Evolutionary conservation across 2,329 filamentous ascomycete species (phyloP), one percentile per base, ranked within the genome.

Genomic region (Fusarium palustre): DNA sequence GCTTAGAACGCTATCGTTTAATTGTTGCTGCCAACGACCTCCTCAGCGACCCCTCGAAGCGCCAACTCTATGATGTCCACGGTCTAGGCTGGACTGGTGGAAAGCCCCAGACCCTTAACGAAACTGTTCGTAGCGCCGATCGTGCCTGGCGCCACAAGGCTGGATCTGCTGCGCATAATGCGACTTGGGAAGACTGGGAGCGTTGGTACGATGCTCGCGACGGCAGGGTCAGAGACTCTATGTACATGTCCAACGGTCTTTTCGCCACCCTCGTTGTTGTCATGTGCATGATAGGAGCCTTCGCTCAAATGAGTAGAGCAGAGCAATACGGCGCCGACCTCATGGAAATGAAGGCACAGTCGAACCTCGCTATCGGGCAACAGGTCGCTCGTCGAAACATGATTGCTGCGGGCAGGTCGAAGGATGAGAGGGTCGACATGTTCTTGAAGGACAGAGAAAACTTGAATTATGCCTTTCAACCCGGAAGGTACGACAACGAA

Each of bases 131-230:
- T 39, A 69, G 78, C 4, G 78, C 80, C 18, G 82, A 88, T 66
- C 78, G 76, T 25, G 75, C 79, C 7, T 90, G 87, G 87, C 82
- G 86, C 36, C 73, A 81, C 16, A 76, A 77, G 34, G 81, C 83
- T 0, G 83, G 82, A 25, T 86, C 80, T 56, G 78, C 87, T 15
- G 85, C 85, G 52, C 80, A 81, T 72, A 98, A 98, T 78, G 96
- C 93, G 1, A 98, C 96, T 0, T 99, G 96, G 96, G 96, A 99
- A 78, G 96, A 99, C 78, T 97, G 94, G 94, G 93, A 97, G 81
- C 86, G 85, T 45, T 97, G 91, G 90, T 87, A 92, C 72, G 83
- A 88, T 34, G 78, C 84, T 78, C 76, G 83, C 75, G 78, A 84
- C 49, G 82, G 84, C 71, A 75, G 74, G 75, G 78, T 78, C 68